These are phyloP conservation scores for Barbarea vulgaris DNA, from an alignment of 345 rosid species.

Conservation along the genomic window DNA sequence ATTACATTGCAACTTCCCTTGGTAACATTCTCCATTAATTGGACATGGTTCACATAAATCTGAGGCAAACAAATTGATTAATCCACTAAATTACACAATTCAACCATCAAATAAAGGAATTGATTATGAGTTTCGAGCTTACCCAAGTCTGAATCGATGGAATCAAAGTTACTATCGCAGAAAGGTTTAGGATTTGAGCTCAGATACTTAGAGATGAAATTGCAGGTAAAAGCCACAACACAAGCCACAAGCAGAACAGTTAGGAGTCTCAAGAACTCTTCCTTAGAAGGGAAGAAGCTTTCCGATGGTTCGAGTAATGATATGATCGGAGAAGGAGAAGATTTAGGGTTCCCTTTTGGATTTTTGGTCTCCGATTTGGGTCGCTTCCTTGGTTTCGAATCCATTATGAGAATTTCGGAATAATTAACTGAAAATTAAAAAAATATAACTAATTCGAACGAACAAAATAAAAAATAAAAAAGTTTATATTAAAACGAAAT, in stretches of 20 bases:
- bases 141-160: constrained; percentile 56
- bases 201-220: constrained; percentile 45
- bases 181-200: constrained; percentile 55
- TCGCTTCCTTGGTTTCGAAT: constrained; percentile 50
- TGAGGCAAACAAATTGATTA: constrained; percentile 29
- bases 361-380: constrained; percentile 37
- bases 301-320: constrained; percentile 65
- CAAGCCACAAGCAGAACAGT: constrained; percentile 65
- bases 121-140: constrained; percentile 9
- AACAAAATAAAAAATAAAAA: not conserved
- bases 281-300: constrained; percentile 67
- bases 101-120: not conserved
- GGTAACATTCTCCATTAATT: constrained; percentile 61
- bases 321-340: constrained; percentile 35
- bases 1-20: constrained; percentile 68
- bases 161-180: constrained; percentile 53
- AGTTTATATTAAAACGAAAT: no score
- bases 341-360: constrained; percentile 40
- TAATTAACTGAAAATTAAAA: not conserved
- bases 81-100: not conserved
- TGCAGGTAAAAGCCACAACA: constrained; percentile 64
- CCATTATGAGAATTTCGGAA: constrained; percentile 27
- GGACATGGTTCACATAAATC: constrained; percentile 87
- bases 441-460: not conserved
- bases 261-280: constrained; percentile 56